Evolutionary conservation across 2,329 filamentous ascomycete genomes (phyloP).

Genomic region (Fusarium ambrosium): DNA sequence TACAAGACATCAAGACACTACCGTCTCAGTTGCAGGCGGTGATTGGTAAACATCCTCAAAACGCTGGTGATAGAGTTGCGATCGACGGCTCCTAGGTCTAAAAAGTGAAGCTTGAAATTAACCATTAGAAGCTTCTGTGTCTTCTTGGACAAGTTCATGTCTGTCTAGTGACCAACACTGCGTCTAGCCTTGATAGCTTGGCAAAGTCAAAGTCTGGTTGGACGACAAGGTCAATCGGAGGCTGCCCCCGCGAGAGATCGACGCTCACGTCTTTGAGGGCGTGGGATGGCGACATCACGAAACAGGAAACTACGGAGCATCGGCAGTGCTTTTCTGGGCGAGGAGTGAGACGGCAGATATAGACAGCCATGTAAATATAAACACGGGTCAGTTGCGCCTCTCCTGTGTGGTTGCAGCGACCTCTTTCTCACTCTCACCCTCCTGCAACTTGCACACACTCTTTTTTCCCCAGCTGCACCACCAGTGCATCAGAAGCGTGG

Average conservation of each 20-base stretch:
- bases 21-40: background rate
- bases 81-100: conserved; percentile 13
- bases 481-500: conserved; percentile 3
- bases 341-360: conserved; percentile 4
- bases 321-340: background rate
- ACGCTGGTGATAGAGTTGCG: conserved; percentile 4
- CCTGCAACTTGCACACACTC: conserved; percentile 1
- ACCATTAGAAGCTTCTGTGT: background rate
- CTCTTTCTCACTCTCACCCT: conserved; percentile 11
- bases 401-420: conserved; percentile 13
- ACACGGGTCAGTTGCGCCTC: conserved; percentile 21
- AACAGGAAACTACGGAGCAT: conserved; percentile 13
- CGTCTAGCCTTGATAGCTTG: conserved; percentile 29
- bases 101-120: conserved; percentile 11
- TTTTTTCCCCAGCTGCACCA: background rate
- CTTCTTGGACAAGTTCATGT: conserved; percentile 18
- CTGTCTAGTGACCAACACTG: conserved; percentile 4
- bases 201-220: conserved; percentile 24
- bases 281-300: conserved; percentile 36
- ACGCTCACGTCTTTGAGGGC: conserved; percentile 35
- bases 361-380: conserved; percentile 19
- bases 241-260: conserved; percentile 32
- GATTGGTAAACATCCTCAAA: conserved; percentile 5
- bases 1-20: conserved; percentile 9
- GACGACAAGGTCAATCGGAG: conserved; percentile 13